Evolutionary conservation across 2,329 filamentous ascomycete species (phyloP).

Genomic region (Fusarium bactridioides): DNA sequence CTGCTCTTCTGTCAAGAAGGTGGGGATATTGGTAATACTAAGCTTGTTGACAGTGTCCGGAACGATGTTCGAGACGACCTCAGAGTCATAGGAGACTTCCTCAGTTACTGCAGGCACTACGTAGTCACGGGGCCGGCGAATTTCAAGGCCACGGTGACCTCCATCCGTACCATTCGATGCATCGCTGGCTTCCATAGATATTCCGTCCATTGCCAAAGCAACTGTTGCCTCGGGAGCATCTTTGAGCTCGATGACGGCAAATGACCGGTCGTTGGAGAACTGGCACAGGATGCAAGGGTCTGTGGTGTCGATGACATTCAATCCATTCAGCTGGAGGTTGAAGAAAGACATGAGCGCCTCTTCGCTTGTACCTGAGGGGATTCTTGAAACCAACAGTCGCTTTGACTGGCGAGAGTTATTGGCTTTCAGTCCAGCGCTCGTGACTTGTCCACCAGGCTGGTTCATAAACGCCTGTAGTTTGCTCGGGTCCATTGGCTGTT

Average conservation of each 20-base stretch:
- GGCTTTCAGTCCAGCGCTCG: slow-evolving; percentile 84
- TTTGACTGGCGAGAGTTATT: slow-evolving; percentile 94
- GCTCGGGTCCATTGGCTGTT: slow-evolving; percentile 93
- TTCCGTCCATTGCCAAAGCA: slow-evolving; percentile 87
- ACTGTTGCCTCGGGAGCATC: slow-evolving; percentile 87
- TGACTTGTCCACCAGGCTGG: slow-evolving; percentile 76
- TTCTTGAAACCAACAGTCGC: slow-evolving; percentile 86
- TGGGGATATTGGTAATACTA: slow-evolving; percentile 86
- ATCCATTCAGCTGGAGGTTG: slow-evolving; percentile 94
- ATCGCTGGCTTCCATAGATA: slow-evolving; percentile 81
- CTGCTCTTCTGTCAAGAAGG: slow-evolving; percentile 89
- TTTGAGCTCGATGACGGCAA: slow-evolving; percentile 92
- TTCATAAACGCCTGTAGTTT: slow-evolving; percentile 96
- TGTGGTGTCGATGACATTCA: slow-evolving; percentile 85
- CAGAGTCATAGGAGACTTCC: slow-evolving; percentile 76
- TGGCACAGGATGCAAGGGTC: slow-evolving; percentile 89
- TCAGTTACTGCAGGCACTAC: slow-evolving; percentile 85
- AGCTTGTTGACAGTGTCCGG: slow-evolving; percentile 96
- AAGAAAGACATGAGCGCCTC: slow-evolving; percentile 85
- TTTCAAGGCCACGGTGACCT: slow-evolving; percentile 69
- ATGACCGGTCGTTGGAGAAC: slow-evolving; percentile 78
- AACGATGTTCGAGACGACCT: slow-evolving; percentile 80
- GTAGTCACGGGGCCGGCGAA: slow-evolving; percentile 94
- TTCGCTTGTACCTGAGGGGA: slow-evolving; percentile 77
- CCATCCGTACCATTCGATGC: slow-evolving; percentile 62